Conservation (phyloP, 768 basidiomycete species). For the Tricholoma matsutake region DNA sequence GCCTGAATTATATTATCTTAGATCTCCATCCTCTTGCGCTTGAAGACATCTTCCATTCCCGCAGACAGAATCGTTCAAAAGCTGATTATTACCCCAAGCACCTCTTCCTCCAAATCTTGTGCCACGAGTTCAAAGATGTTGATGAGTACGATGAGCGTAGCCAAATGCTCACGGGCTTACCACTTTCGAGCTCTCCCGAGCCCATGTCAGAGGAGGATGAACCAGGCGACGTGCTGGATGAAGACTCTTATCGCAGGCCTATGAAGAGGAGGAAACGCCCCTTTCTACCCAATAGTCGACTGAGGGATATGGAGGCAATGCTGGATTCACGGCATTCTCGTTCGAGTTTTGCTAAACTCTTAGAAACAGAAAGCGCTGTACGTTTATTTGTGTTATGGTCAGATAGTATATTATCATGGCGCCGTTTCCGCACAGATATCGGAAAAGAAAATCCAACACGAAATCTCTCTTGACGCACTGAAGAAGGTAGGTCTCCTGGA, state of each 20-base stretch:
- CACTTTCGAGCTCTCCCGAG: conserved; percentile 36
- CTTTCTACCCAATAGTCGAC: conserved; percentile 4
- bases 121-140: conserved; percentile 49
- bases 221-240: conserved; percentile 5
- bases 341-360: conserved; percentile 12
- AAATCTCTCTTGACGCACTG: conserved; percentile 16
- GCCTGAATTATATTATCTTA: conserved; percentile 18
- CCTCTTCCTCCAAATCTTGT: conserved; percentile 67
- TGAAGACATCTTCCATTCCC: conserved; percentile 63
- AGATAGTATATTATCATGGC: background rate
- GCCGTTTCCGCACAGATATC: conserved; percentile 8
- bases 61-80: conserved; percentile 57
- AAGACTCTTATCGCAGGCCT: conserved; percentile 5
- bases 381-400: background rate
- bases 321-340: conserved; percentile 8
- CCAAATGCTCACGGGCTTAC: conserved; percentile 24
- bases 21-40: conserved; percentile 70
- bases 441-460: conserved; percentile 9
- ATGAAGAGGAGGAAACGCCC: conserved; percentile 11
- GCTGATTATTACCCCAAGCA: conserved; percentile 69
- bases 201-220: conserved; percentile 25
- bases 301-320: conserved; percentile 16
- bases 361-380: conserved; percentile 7
- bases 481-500: conserved; percentile 13
- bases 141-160: conserved; percentile 23